These are phyloP conservation scores for Phytophthora rubi DNA, from an alignment of 352 stramenopile species.

Conservation along the genomic window DNA sequence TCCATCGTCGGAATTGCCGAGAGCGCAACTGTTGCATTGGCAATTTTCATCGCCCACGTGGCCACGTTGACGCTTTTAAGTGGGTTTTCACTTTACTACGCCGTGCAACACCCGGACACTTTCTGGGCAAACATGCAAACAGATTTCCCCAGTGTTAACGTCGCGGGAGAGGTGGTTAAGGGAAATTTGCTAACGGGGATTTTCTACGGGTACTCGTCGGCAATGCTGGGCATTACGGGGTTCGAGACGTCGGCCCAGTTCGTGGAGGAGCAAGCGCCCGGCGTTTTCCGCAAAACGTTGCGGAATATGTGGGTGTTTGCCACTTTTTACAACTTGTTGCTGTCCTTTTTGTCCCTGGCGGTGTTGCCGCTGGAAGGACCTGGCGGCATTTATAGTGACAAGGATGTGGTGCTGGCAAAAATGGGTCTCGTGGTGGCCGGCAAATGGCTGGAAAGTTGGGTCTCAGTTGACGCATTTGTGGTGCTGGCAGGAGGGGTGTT, in stretches of 20 bases:
- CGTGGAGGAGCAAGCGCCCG: slow-evolving; percentile 88
- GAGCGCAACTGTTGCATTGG: slow-evolving; percentile 80
- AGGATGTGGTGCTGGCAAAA: slow-evolving; percentile 76
- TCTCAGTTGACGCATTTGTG: slow-evolving; percentile 89
- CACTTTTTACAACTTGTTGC: slow-evolving; percentile 87
- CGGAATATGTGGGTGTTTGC: slow-evolving; percentile 89
- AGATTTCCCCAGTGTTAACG: slow-evolving; percentile 58
- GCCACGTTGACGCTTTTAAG: slow-evolving; percentile 77
- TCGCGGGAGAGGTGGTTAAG: slow-evolving; percentile 48
- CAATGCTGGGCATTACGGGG: slow-evolving; percentile 92
- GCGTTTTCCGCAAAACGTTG: slow-evolving; percentile 83
- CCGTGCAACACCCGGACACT: slow-evolving; percentile 58
- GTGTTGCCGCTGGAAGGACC: slow-evolving; percentile 75
- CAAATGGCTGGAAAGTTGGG: slow-evolving; percentile 71
- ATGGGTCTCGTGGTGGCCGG: slow-evolving; percentile 68
- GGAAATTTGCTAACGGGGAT: slow-evolving; percentile 66
- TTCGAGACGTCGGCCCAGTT: slow-evolving; percentile 93
- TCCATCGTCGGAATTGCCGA: slow-evolving; percentile 89
- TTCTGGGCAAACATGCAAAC: slow-evolving; percentile 75
- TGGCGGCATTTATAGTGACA: slow-evolving; percentile 69
- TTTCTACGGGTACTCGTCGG: slow-evolving; percentile 82
- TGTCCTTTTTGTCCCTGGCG: slow-evolving; percentile 83
- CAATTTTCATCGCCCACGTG: slow-evolving; percentile 89
- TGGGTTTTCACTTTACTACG: slow-evolving; percentile 65
- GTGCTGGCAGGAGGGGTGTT: slow-evolving; percentile 88